Evolutionary conservation across 768 basidiomycete genomes (phyloP).

Genomic region (Roridomyces roridus): DNA sequence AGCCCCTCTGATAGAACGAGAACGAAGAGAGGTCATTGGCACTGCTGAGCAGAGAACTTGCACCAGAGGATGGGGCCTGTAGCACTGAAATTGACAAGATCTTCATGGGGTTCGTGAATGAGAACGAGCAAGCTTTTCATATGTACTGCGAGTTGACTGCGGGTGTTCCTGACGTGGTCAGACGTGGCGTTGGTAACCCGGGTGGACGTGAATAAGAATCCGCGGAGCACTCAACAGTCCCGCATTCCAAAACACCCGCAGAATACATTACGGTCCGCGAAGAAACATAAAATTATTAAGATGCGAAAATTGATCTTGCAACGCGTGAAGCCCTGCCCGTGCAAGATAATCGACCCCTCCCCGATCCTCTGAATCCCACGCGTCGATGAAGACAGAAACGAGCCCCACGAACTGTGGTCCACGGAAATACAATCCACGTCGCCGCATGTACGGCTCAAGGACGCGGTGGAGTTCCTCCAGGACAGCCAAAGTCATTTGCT

Average conservation of each 20-base stretch:
- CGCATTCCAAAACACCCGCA: no score
- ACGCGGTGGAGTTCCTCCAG: neutral
- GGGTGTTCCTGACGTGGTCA: no score
- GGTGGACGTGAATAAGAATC: no score
- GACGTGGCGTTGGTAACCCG: no score
- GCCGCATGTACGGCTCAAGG: neutral
- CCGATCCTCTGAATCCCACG: no score
- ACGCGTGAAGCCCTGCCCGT: no score
- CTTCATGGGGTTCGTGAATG: slow-evolving; percentile 94
- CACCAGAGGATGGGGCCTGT: slow-evolving; percentile 66
- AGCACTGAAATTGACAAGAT: slow-evolving; percentile 82
- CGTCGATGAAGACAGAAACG: neutral
- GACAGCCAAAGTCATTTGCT: slow-evolving; percentile 1
- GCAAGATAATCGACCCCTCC: no score
- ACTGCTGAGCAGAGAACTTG: slow-evolving; percentile 66
- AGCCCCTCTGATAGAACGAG: slow-evolving; percentile 91
- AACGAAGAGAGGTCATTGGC: slow-evolving; percentile 88
- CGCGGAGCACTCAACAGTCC: no score
- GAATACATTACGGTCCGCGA: no score
- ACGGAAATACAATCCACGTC: neutral
- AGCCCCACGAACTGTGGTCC: neutral
- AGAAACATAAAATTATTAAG: neutral
- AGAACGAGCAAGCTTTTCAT: neutral
- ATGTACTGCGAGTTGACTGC: neutral
- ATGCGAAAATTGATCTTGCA: no score